Conservation (phyloP, 1,139 yeast species). For the Geotrichum cucujoidarum region DNA sequence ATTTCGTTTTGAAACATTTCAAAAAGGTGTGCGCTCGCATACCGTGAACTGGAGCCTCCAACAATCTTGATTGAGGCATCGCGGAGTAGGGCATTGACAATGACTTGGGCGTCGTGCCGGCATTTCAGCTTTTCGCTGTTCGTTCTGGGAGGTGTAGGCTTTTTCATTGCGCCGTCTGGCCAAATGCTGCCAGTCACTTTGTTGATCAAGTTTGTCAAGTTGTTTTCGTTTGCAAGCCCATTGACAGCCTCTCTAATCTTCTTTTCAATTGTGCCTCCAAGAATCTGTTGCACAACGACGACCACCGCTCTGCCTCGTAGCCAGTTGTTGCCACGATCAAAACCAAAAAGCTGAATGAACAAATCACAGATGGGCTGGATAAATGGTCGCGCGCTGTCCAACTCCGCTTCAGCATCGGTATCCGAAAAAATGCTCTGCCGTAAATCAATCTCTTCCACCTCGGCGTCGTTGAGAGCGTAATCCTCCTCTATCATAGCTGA, state of each 20-base stretch:
- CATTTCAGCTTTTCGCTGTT: conserved; percentile 50
- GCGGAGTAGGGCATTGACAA: conserved; percentile 53
- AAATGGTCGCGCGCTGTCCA: conserved; percentile 41
- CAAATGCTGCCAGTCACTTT: conserved; percentile 50
- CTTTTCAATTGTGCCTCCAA: conserved; percentile 85
- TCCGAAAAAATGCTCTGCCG: conserved; percentile 12
- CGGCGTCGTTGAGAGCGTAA: background rate
- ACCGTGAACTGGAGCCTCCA: conserved; percentile 59
- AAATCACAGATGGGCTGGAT: conserved; percentile 81
- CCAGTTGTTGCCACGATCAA: conserved; percentile 60
- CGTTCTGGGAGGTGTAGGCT: conserved; percentile 40
- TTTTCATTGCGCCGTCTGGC: conserved; percentile 49
- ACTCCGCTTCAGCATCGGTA: conserved; percentile 20
- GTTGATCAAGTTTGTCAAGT: conserved; percentile 45
- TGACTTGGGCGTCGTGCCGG: conserved; percentile 53
- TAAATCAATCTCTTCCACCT: conserved; percentile 5
- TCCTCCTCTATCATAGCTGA: background rate
- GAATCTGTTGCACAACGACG: conserved; percentile 73
- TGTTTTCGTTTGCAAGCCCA: conserved; percentile 40
- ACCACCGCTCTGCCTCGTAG: conserved; percentile 78
- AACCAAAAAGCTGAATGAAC: conserved; percentile 62
- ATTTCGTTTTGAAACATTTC: conserved; percentile 69
- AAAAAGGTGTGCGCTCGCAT: conserved; percentile 59
- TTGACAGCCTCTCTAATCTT: conserved; percentile 52
- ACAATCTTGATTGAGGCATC: conserved; percentile 72